phyloP scores from a whole-genome alignment of 768 basidiomycete species.

The Tulasnella sp. region DNA sequence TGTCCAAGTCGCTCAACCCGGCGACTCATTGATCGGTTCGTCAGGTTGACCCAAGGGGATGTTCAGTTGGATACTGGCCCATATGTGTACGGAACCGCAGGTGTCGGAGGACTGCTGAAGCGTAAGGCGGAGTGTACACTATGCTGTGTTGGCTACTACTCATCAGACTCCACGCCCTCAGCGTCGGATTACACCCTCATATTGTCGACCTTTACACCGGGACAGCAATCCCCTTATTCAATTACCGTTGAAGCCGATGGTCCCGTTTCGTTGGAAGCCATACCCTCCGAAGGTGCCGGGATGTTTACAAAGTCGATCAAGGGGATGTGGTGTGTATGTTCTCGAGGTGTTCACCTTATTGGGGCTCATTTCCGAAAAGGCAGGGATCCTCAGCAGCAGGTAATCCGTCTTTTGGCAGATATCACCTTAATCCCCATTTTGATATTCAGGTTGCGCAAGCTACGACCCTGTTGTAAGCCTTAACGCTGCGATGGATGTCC shows the following conservation, averaged over 20 bases:
- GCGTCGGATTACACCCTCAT: conserved; percentile 79
- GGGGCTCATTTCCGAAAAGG: conserved; percentile 45
- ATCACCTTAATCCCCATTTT: conserved; percentile 64
- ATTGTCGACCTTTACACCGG: conserved; percentile 80
- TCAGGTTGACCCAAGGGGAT: conserved; percentile 56
- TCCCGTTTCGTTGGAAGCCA: conserved; percentile 57
- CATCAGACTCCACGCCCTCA: conserved; percentile 35
- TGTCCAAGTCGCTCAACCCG: not conserved
- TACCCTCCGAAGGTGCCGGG: conserved; percentile 85
- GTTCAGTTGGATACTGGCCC: conserved; percentile 70
- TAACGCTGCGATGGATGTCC: not conserved
- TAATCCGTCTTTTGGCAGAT: conserved; percentile 61
- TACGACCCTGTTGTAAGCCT: conserved; percentile 18
- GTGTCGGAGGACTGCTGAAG: conserved; percentile 49
- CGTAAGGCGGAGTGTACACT: conserved; percentile 43
- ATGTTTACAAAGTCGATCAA: conserved; percentile 70
- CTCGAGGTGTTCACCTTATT: not conserved
- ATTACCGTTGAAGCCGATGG: conserved; percentile 55
- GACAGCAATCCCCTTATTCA: conserved; percentile 60
- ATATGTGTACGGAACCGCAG: conserved; percentile 75
- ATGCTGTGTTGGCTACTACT: not conserved
- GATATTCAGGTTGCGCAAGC: conserved; percentile 48
- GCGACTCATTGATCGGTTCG: conserved; percentile 37
- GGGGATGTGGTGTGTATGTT: conserved; percentile 65
- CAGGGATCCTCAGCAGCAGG: conserved; percentile 57